Evolutionary conservation across 2,329 filamentous ascomycete species (phyloP), one percentile per base, ranked within the genome.

Genomic region (Zasmidium angulare): DNA sequence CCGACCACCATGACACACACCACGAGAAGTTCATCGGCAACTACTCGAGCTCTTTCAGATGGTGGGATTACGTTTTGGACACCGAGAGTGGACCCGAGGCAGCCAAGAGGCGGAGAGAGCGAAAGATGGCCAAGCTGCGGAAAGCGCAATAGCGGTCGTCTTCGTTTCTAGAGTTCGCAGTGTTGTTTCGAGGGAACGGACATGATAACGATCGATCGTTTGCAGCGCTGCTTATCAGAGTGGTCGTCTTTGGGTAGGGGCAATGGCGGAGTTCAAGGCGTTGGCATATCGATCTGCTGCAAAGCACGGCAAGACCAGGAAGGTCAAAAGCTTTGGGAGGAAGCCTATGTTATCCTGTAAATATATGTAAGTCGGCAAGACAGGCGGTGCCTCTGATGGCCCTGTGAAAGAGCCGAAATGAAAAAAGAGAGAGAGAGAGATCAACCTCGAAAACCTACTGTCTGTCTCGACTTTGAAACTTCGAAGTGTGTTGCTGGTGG

Each of bases 21-120:
- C 95, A 99, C 80, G 95, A 99, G 82, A 91, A 92, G 75, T 99
- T 99, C 80, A 92, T 99, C 65, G 95, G 95, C 70, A 99, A 99
- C 82, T 99, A 98, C 76, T 83, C 93, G 53, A 96, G 92, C 74
- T 96, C 91, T 82, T 99, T 99, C 86, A 86, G 93, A 77, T 99
- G 95, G 95, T 99, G 95, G 95, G 95, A 99, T 80, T 96, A 89
- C 76, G 76, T 88, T 69, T 84, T 98, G 67, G 93, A 97, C 78
- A 99, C 95, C 63, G 93, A 99, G 83, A 91, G 91, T 65, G 91
- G 90, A 55, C 86, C 90, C 40, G 93, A 96, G 77, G 91, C 93
- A 46, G 84, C 89, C 69, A 93, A 92, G 86, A 85, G 83, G 73
- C 88, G 93, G 73, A 85, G 92, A 61, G 91, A 95, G 77, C 86